Conservation (phyloP, 108 stramenopile species). For the Cyclotella sp. region DNA sequence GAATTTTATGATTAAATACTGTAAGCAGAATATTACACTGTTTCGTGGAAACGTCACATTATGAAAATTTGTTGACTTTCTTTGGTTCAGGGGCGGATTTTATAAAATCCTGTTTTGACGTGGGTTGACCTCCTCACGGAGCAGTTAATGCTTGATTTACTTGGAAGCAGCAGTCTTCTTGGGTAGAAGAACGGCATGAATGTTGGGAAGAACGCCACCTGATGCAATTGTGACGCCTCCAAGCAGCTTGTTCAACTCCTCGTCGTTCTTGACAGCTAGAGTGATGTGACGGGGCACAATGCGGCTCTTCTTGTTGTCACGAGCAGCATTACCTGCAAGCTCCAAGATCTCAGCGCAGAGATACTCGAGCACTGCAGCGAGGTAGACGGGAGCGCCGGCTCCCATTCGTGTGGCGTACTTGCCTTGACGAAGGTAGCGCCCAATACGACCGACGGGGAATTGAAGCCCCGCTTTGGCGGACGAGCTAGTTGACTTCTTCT, state of each 20-base stretch:
- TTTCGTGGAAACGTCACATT: no score
- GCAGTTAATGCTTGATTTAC: no score
- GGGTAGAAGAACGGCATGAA: no score
- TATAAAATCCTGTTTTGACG: neutral
- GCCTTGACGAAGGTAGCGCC: conserved; percentile 95
- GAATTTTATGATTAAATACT: no score
- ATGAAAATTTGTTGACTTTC: no score
- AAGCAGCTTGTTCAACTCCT: conserved; percentile 84
- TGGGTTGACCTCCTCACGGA: no score
- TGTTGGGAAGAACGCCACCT: no score
- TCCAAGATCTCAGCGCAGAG: conserved; percentile 81
- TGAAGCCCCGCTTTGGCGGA: conserved; percentile 96
- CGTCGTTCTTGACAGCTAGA: conserved; percentile 58
- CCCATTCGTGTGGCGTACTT: conserved; percentile 94
- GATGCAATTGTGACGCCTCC: conserved; percentile 33
- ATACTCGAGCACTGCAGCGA: no score
- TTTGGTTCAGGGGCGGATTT: no score
- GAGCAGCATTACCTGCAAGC: conserved; percentile 94
- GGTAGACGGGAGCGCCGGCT: conserved; percentile 90
- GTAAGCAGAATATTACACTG: no score
- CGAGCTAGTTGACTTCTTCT: conserved; percentile 81
- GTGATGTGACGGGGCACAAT: conserved; percentile 95
- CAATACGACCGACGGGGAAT: conserved; percentile 96
- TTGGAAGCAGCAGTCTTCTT: neutral
- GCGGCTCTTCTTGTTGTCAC: conserved; percentile 95